These are phyloP conservation scores for Nakazawaea populi DNA, from an alignment of 805 yeast genomes.

Conservation along the genomic window DNA sequence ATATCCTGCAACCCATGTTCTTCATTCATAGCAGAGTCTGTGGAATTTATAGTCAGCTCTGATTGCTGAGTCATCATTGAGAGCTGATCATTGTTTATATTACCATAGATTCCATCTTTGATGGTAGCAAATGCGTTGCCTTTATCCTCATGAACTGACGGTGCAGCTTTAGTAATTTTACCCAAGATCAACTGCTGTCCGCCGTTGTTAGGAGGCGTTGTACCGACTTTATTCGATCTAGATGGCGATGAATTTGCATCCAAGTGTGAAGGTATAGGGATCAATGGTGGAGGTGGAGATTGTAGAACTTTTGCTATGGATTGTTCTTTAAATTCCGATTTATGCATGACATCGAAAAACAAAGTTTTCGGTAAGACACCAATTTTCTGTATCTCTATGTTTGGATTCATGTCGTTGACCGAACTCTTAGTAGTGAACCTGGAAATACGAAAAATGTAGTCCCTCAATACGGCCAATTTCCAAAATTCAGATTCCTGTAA, in stretches of 20 bases:
- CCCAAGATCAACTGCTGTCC: slow-evolving; percentile 4
- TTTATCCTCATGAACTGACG: slow-evolving; percentile 31
- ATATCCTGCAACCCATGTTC: slow-evolving; percentile 13
- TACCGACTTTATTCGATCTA: not conserved
- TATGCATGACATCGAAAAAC: slow-evolving; percentile 38
- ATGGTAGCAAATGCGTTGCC: slow-evolving; percentile 41
- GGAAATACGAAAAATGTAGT: slow-evolving; percentile 58
- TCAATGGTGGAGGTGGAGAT: not conserved
- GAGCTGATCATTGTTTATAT: not conserved
- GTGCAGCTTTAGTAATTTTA: slow-evolving; percentile 25
- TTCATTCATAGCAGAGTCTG: slow-evolving; percentile 15
- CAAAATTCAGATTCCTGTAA: slow-evolving; percentile 67
- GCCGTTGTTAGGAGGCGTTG: not conserved
- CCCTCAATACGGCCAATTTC: slow-evolving; percentile 71
- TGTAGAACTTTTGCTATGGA: not conserved
- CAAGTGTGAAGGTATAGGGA: not conserved
- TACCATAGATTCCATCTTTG: slow-evolving; percentile 11
- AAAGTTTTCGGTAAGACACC: slow-evolving; percentile 44
- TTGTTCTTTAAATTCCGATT: slow-evolving; percentile 15
- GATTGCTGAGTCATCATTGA: not conserved
- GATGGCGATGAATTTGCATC: slow-evolving; percentile 4
- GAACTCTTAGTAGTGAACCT: slow-evolving; percentile 24
- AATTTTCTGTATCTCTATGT: slow-evolving; percentile 22
- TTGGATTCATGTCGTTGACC: slow-evolving; percentile 11
- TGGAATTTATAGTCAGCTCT: slow-evolving; percentile 19